phyloP scores from a whole-genome alignment of 1,284 basidiomycete genomes.

The Boletus holoroseus region DNA sequence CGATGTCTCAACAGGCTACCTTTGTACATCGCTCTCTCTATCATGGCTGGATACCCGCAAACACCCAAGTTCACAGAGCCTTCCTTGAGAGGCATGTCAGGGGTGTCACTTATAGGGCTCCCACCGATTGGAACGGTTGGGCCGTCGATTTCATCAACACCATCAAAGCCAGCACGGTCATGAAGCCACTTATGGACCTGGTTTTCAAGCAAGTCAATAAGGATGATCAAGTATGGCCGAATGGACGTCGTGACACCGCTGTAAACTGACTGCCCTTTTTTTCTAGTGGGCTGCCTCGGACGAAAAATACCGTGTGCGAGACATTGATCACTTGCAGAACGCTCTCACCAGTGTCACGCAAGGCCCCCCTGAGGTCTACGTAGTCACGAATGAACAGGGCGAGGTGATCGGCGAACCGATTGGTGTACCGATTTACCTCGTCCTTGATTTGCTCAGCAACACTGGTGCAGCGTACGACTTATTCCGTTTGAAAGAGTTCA shows the following conservation, averaged over 20 bases:
- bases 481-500: too few relatives aligned
- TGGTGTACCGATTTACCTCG: too few relatives aligned
- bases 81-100: conserved; percentile 2
- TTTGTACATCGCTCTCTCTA: background rate
- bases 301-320: background rate
- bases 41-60: background rate
- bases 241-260: background rate
- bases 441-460: too few relatives aligned
- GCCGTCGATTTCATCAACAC: background rate
- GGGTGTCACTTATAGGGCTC: background rate
- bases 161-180: background rate
- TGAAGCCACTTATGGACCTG: background rate
- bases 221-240: conserved; percentile 2
- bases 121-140: background rate
- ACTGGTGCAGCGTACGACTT: too few relatives aligned
- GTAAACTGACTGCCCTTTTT: background rate
- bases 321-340: conserved; percentile 7
- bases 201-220: conserved; percentile 7
- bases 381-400: background rate
- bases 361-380: conserved; percentile 9
- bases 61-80: background rate
- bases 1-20: background rate
- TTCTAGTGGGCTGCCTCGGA: conserved; percentile 3
- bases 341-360: conserved; percentile 10
- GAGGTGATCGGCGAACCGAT: too few relatives aligned